Evolutionary conservation across 2,329 filamentous ascomycete genomes (phyloP).

Genomic region (Rhexocercosporidium sp.): DNA sequence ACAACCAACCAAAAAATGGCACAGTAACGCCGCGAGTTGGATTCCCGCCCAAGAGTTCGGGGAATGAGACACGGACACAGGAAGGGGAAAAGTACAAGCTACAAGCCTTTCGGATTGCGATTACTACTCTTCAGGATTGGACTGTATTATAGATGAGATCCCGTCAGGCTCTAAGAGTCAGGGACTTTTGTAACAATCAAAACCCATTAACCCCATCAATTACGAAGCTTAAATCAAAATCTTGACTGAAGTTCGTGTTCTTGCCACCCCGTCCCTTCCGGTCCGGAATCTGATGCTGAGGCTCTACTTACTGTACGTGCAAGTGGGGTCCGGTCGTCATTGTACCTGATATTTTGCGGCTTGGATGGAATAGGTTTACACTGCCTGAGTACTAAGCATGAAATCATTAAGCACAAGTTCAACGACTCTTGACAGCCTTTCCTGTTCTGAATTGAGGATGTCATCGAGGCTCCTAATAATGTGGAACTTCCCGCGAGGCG

Average conservation of each 20-base stretch:
- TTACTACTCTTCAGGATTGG: neutral
- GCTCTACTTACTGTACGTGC: no score
- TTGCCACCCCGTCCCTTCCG: constrained; percentile 5
- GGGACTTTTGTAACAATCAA: constrained; percentile 5
- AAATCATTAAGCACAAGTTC: neutral
- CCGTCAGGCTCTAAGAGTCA: neutral
- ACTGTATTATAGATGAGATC: constrained; percentile 6
- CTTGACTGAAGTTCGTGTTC: neutral
- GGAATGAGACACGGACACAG: neutral
- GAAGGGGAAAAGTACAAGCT: neutral
- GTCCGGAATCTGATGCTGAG: neutral
- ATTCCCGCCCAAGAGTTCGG: constrained; percentile 1
- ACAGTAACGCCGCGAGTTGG: neutral
- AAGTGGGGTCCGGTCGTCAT: neutral
- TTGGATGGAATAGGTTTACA: no score
- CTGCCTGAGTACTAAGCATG: no score
- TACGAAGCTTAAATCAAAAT: neutral
- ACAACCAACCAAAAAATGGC: constrained; percentile 1
- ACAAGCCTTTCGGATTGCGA: constrained; percentile 9
- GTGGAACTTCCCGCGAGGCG: no score
- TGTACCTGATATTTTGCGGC: neutral
- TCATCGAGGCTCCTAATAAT: no score
- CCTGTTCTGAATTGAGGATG: neutral
- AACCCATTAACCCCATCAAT: neutral
- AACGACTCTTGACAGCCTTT: neutral